These are phyloP conservation scores for Viridothelium virens DNA, from an alignment of 495 filamentous ascomycete species.

Conservation along the genomic window DNA sequence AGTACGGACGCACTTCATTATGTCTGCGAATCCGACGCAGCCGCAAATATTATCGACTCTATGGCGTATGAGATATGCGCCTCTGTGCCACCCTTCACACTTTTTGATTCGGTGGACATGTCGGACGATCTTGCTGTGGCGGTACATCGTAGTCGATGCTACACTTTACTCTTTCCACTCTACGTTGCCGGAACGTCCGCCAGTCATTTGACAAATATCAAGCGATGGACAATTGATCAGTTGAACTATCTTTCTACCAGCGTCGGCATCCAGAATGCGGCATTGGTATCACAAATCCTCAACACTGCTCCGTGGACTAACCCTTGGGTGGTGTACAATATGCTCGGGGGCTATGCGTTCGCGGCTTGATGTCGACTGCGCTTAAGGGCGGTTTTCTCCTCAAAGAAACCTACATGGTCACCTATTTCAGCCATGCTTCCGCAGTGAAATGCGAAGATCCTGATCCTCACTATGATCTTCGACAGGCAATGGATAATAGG, in stretches of 20 bases:
- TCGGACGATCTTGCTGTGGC: not conserved
- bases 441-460: no score
- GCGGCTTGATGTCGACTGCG: not conserved
- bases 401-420: no score
- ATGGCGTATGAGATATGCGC: not conserved
- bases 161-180: conserved; percentile 29
- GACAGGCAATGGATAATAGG: no score
- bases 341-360: conserved; percentile 34
- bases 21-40: not conserved
- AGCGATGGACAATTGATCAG: conserved; percentile 27
- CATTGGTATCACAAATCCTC: conserved; percentile 23
- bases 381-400: no score
- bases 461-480: no score
- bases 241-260: conserved; percentile 21
- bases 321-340: conserved; percentile 29
- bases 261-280: conserved; percentile 26
- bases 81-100: not conserved
- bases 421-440: no score
- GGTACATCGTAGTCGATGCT: conserved; percentile 19
- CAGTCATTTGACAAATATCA: conserved; percentile 15
- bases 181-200: conserved; percentile 24
- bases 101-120: not conserved
- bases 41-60: not conserved
- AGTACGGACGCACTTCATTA: not conserved
- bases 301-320: conserved; percentile 13